phyloP scores from a whole-genome alignment of 768 basidiomycete species.

The Boletus rubroflammeus region DNA sequence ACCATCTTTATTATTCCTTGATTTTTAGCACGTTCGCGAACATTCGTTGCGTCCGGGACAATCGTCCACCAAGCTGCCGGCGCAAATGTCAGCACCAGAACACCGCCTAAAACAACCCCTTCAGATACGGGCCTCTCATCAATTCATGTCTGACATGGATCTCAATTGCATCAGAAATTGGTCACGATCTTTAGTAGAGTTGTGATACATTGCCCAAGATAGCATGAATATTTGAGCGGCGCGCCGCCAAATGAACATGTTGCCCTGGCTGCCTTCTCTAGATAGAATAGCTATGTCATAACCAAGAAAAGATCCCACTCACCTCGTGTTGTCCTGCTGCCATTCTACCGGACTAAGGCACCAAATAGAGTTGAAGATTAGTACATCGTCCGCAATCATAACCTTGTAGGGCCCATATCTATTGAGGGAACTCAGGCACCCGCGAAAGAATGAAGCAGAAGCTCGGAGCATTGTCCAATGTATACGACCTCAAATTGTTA shows the following conservation, averaged over 20 bases:
- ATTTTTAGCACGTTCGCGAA: neutral
- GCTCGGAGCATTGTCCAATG: neutral
- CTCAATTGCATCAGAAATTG: neutral
- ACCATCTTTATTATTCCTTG: no score
- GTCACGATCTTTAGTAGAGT: neutral
- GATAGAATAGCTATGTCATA: neutral
- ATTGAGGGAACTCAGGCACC: neutral
- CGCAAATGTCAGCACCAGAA: neutral
- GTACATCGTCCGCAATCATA: neutral
- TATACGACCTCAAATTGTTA: no score
- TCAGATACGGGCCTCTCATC: neutral
- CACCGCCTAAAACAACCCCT: neutral
- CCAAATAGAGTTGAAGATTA: conserved; percentile 7
- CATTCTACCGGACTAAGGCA: neutral
- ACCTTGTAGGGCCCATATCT: neutral
- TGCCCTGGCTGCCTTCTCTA: neutral
- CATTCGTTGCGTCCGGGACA: neutral
- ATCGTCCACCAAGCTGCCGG: neutral
- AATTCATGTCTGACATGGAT: neutral
- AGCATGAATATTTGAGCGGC: neutral
- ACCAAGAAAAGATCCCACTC: conserved; percentile 1
- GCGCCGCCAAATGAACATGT: neutral
- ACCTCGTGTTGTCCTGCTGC: neutral
- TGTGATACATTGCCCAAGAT: neutral
- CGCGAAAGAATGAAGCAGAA: neutral